Conservation (phyloP, 192 early-diverging fungal species). For the Radiomyces spectabilis region DNA sequence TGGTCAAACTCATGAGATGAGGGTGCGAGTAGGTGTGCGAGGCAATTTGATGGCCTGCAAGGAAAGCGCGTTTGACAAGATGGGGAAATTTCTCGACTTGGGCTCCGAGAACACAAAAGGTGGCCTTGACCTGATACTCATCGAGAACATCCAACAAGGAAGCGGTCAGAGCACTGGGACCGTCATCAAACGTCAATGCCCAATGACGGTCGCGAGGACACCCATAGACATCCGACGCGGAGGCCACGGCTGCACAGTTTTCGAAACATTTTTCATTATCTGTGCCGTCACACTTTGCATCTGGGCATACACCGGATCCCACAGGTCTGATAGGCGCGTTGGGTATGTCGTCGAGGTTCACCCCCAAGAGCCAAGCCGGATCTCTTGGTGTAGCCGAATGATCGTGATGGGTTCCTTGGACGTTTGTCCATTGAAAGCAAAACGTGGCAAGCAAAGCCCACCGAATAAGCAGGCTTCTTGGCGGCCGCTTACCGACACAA, state of each 20-base stretch:
- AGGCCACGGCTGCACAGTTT: slow-evolving; percentile 14
- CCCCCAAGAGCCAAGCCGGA: neutral
- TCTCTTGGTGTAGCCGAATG: too few relatives aligned
- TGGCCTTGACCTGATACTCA: slow-evolving; percentile 46
- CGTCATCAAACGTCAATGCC: slow-evolving; percentile 50
- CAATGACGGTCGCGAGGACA: slow-evolving; percentile 12
- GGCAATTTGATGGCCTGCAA: slow-evolving; percentile 54
- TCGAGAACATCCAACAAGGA: slow-evolving; percentile 45
- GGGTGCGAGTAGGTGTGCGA: slow-evolving; percentile 47
- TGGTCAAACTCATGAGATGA: slow-evolving; percentile 36
- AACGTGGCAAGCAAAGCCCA: too few relatives aligned
- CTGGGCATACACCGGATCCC: slow-evolving; percentile 17
- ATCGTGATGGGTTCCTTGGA: too few relatives aligned
- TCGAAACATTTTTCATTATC: slow-evolving; percentile 28
- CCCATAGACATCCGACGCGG: slow-evolving; percentile 13
- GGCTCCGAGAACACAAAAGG: slow-evolving; percentile 62
- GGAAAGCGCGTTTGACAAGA: slow-evolving; percentile 38
- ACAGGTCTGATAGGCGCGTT: slow-evolving; percentile 2
- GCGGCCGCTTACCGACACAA: too few relatives aligned
- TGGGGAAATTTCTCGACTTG: slow-evolving; percentile 39
- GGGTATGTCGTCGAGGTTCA: neutral
- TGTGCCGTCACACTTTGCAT: slow-evolving; percentile 20
- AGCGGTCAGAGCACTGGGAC: slow-evolving; percentile 42
- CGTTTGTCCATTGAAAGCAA: too few relatives aligned
- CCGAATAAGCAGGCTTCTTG: too few relatives aligned